Evolutionary conservation across 2,329 filamentous ascomycete genomes (phyloP).

Genomic region (Ustilaginoidea virens): DNA sequence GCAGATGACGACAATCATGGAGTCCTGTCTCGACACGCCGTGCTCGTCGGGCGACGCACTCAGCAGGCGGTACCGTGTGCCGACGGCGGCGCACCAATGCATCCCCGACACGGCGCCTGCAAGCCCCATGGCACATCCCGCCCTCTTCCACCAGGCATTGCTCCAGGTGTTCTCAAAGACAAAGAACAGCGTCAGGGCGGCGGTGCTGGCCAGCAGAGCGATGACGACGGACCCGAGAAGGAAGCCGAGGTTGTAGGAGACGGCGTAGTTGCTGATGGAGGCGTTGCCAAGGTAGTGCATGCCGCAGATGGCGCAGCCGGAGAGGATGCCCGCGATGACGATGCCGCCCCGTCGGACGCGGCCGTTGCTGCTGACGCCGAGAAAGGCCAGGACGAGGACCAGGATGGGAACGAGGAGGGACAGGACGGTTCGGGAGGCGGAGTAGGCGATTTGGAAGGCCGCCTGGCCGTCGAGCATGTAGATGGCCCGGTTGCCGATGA

Average conservation of each 20-base stretch:
- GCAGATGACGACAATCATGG: conserved; percentile 49
- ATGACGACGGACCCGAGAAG: conserved; percentile 56
- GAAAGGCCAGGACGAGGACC: conserved; percentile 60
- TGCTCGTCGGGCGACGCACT: conserved; percentile 16
- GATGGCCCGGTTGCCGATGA: conserved; percentile 67
- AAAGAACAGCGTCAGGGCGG: conserved; percentile 62
- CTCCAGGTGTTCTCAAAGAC: conserved; percentile 61
- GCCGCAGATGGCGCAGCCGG: conserved; percentile 61
- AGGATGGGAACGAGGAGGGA: conserved; percentile 67
- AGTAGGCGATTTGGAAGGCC: conserved; percentile 58
- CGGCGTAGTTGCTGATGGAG: conserved; percentile 60
- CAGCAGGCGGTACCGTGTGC: conserved; percentile 49
- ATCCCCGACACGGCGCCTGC: conserved; percentile 68
- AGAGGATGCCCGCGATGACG: conserved; percentile 46
- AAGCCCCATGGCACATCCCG: conserved; percentile 49
- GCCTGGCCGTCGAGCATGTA: conserved; percentile 45
- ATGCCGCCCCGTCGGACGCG: conserved; percentile 41
- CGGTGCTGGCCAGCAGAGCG: conserved; percentile 52
- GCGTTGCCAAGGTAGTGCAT: too few species aligned
- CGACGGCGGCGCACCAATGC: conserved; percentile 67
- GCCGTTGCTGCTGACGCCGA: conserved; percentile 45
- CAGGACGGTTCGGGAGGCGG: conserved; percentile 49
- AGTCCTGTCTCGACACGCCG: conserved; percentile 6
- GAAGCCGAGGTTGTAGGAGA: conserved; percentile 40
- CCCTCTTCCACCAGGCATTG: conserved; percentile 59